These are phyloP conservation scores for Trichoderma koningii DNA, from an alignment of 2,329 filamentous ascomycete species.

Conservation along the genomic window DNA sequence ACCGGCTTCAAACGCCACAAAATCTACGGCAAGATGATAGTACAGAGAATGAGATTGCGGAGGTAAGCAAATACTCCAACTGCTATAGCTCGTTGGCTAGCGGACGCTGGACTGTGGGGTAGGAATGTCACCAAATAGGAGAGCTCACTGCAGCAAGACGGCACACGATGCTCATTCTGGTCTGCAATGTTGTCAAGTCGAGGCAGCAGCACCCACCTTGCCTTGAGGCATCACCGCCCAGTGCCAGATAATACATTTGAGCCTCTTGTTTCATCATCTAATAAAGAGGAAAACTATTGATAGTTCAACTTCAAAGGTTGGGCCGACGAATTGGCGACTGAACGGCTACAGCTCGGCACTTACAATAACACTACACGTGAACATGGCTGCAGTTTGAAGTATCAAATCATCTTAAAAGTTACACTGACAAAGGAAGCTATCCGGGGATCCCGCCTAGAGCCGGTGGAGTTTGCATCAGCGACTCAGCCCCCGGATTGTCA, in stretches of 20 bases:
- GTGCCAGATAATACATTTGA: too few species aligned
- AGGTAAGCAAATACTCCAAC: not conserved
- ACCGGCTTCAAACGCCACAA: slow-evolving; percentile 11
- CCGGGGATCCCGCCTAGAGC: slow-evolving; percentile 8
- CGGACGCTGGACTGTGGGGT: slow-evolving; percentile 1
- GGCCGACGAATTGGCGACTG: too few species aligned
- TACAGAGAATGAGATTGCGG: not conserved
- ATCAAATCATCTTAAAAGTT: not conserved
- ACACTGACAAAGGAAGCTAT: not conserved
- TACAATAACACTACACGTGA: too few species aligned
- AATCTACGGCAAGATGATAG: not conserved
- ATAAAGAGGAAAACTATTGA: too few species aligned
- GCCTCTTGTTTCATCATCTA: too few species aligned
- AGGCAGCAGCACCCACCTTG: too few species aligned
- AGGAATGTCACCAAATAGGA: not conserved
- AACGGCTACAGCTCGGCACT: too few species aligned
- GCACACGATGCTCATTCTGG: not conserved
- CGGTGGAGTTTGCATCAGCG: slow-evolving; percentile 6
- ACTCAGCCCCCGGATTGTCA: slow-evolving; percentile 12
- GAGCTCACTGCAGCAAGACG: not conserved
- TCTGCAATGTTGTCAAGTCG: not conserved
- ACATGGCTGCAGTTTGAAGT: too few species aligned
- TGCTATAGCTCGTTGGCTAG: not conserved
- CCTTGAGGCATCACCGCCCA: too few species aligned
- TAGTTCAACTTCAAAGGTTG: too few species aligned